These are phyloP conservation scores for Eucalyptus brandiana DNA, from an alignment of 345 rosid species.

Conservation along the genomic window DNA sequence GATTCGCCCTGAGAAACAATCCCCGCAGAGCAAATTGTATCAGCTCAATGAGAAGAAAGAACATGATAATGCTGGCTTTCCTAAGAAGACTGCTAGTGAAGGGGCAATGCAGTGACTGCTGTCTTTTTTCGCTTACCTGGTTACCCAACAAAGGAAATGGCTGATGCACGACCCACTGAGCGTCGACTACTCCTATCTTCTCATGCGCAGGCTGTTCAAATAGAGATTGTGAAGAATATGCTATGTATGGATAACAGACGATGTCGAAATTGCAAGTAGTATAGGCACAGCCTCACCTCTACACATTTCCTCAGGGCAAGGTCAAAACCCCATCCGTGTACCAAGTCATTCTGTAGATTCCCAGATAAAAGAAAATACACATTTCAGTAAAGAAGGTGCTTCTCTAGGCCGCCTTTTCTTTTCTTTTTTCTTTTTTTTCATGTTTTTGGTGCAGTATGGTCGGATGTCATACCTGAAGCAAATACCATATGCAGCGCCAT, in stretches of 20 bases:
- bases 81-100: neutral
- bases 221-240: neutral
- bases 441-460: neutral
- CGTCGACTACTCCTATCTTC: conserved; percentile 94
- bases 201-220: conserved; percentile 82
- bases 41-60: neutral
- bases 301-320: conserved; percentile 84
- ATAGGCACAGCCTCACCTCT: conserved; percentile 33
- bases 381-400: neutral
- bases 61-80: neutral
- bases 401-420: too few species aligned
- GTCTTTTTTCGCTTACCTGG: conserved; percentile 37
- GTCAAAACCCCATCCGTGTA: conserved; percentile 99
- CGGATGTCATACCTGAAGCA: conserved; percentile 63
- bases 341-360: conserved; percentile 79
- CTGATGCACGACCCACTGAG: conserved; percentile 96
- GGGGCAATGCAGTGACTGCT: neutral
- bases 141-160: conserved; percentile 81
- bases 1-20: conserved; percentile 53
- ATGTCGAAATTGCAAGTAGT: neutral
- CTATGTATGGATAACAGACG: neutral
- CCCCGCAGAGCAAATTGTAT: neutral
- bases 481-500: conserved; percentile 97
- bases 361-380: neutral
- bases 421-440: too few species aligned